These are phyloP conservation scores for Geranium brycei DNA, from an alignment of 345 rosid species.

Conservation along the genomic window DNA sequence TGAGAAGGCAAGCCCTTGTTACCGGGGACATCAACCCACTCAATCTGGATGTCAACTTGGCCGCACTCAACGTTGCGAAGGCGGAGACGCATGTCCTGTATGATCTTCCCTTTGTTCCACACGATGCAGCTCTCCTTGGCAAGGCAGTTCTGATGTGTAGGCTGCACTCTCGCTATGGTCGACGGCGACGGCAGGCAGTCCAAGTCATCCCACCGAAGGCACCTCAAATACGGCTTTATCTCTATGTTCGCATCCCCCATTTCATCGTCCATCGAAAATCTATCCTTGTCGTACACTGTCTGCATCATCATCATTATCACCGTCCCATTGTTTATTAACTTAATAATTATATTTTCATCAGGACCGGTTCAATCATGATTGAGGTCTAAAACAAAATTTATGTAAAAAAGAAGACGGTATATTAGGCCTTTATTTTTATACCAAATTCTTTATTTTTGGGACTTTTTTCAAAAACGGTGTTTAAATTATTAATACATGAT, in stretches of 20 bases:
- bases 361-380: too few relatives aligned
- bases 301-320: constrained; percentile 6
- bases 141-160: constrained; percentile 51
- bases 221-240: constrained; percentile 41
- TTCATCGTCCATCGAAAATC: constrained; percentile 72
- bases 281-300: constrained; percentile 81
- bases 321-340: background rate
- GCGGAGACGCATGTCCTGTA: constrained; percentile 59
- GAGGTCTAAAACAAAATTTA: too few relatives aligned
- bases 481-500: too few relatives aligned
- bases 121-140: constrained; percentile 47
- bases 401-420: too few relatives aligned
- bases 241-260: constrained; percentile 90
- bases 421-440: too few relatives aligned
- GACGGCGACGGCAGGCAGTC: constrained; percentile 45
- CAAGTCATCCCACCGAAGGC: constrained; percentile 48
- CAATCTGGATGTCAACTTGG: constrained; percentile 69
- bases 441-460: too few relatives aligned
- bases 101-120: constrained; percentile 35
- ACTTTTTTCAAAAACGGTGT: too few relatives aligned
- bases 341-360: too few relatives aligned
- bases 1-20: constrained; percentile 24
- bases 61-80: constrained; percentile 81
- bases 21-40: constrained; percentile 83
- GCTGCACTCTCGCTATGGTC: constrained; percentile 37